phyloP scores from a whole-genome alignment of 2,329 filamentous ascomycete genomes.

The Aspergillus fructus region DNA sequence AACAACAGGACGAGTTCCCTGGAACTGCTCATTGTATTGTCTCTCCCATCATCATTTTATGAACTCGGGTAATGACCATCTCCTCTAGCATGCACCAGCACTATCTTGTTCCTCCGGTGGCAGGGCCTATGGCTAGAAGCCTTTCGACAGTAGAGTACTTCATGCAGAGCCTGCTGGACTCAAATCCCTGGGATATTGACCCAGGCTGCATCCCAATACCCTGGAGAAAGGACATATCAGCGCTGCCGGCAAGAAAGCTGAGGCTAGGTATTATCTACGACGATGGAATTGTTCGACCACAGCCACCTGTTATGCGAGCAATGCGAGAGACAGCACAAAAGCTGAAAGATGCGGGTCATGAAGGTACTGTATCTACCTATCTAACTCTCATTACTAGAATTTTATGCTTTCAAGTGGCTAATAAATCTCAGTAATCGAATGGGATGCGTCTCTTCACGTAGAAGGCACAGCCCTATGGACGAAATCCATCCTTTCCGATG shows the following conservation, averaged over 20 bases:
- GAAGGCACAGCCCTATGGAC: conserved; percentile 29
- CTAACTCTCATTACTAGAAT: neutral
- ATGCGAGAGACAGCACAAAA: conserved; percentile 51
- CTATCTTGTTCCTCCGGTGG: conserved; percentile 29
- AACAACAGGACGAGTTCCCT: conserved; percentile 29
- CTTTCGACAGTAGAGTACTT: conserved; percentile 28
- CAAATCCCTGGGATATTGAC: conserved; percentile 34
- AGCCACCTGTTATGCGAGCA: conserved; percentile 59
- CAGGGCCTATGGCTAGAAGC: conserved; percentile 26
- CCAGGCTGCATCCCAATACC: conserved; percentile 40
- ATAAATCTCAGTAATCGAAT: conserved; percentile 24
- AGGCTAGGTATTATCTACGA: conserved; percentile 60
- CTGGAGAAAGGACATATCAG: conserved; percentile 25
- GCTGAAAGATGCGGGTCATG: conserved; percentile 57
- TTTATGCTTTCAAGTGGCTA: neutral
- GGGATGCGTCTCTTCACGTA: conserved; percentile 28
- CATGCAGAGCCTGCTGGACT: conserved; percentile 25
- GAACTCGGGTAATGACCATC: conserved; percentile 18
- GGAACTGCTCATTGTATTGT: conserved; percentile 24
- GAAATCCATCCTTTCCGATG: conserved; percentile 30
- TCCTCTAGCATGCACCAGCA: conserved; percentile 43
- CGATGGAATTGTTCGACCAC: conserved; percentile 60
- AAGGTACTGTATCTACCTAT: conserved; percentile 27
- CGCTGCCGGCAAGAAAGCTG: conserved; percentile 44
- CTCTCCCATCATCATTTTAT: neutral